Evolutionary conservation across 1,139 yeast genomes (phyloP).

Genomic region (Waltiozyma sp.): DNA sequence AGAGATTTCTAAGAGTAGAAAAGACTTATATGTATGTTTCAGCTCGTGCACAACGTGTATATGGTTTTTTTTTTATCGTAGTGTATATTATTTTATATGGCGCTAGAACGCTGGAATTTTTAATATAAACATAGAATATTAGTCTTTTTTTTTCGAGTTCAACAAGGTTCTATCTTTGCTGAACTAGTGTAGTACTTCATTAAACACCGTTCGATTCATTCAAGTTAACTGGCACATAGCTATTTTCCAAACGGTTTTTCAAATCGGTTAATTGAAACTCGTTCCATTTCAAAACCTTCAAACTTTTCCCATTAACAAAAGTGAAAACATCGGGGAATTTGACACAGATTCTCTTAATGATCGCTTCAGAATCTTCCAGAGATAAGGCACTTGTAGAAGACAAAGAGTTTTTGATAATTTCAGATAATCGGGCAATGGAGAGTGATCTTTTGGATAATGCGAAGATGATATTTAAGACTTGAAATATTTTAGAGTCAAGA

Average conservation of each 20-base stretch:
- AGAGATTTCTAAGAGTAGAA: slow-evolving; percentile 8
- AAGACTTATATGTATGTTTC: too few relatives aligned
- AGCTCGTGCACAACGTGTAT: too few relatives aligned
- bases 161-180: too few relatives aligned
- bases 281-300: slow-evolving; percentile 14
- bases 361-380: slow-evolving; percentile 21
- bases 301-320: slow-evolving; percentile 7
- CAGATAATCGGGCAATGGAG: neutral
- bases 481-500: slow-evolving; percentile 31
- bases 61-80: too few relatives aligned
- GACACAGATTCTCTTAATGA: slow-evolving; percentile 12
- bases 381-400: slow-evolving; percentile 22
- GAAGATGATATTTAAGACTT: slow-evolving; percentile 14
- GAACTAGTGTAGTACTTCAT: too few relatives aligned
- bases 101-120: too few relatives aligned
- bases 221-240: too few relatives aligned
- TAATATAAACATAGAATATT: neutral
- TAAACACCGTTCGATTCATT: too few relatives aligned
- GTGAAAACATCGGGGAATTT: slow-evolving; percentile 14
- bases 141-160: too few relatives aligned
- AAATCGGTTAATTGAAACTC: slow-evolving; percentile 12
- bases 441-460: neutral
- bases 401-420: slow-evolving; percentile 21
- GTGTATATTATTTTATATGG: neutral
- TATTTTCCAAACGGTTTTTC: slow-evolving; percentile 36